These are phyloP conservation scores for Kwoniella sp. DNA, from an alignment of 768 basidiomycete genomes.

Conservation along the genomic window DNA sequence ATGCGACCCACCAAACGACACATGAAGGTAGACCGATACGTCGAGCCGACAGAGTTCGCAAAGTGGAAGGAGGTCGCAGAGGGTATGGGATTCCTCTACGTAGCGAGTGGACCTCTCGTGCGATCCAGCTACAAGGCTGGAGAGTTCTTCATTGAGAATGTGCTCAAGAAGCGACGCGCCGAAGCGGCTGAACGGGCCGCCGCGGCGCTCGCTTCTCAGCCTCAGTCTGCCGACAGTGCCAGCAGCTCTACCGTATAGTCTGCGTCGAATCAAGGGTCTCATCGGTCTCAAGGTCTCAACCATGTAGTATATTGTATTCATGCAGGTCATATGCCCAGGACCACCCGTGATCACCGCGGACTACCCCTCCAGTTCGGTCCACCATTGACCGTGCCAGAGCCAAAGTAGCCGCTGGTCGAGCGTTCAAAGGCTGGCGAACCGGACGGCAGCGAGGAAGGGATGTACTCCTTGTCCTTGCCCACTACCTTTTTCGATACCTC, in stretches of 20 bases:
- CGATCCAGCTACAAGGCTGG: slow-evolving; percentile 99
- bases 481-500: slow-evolving; percentile 31
- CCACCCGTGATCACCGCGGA: too few relatives aligned
- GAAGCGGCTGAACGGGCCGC: slow-evolving; percentile 35
- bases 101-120: slow-evolving; percentile 92
- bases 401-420: background rate
- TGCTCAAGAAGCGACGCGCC: slow-evolving; percentile 52
- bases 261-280: too few relatives aligned
- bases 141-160: slow-evolving; percentile 90
- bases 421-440: slow-evolving; percentile 8
- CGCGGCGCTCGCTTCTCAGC: slow-evolving; percentile 19
- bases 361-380: too few relatives aligned
- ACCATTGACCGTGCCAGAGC: background rate
- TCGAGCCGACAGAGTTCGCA: slow-evolving; percentile 87
- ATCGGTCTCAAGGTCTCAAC: background rate
- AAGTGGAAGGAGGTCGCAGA: slow-evolving; percentile 86
- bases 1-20: slow-evolving; percentile 99
- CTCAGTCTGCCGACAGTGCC: background rate
- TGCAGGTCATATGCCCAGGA: too few relatives aligned
- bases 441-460: slow-evolving; percentile 21
- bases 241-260: background rate
- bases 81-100: slow-evolving; percentile 91
- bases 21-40: slow-evolving; percentile 98
- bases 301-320: slow-evolving; percentile 5
- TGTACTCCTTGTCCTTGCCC: slow-evolving; percentile 23